These are phyloP conservation scores for Terana coerulea DNA, from an alignment of 768 basidiomycete genomes.

Conservation along the genomic window DNA sequence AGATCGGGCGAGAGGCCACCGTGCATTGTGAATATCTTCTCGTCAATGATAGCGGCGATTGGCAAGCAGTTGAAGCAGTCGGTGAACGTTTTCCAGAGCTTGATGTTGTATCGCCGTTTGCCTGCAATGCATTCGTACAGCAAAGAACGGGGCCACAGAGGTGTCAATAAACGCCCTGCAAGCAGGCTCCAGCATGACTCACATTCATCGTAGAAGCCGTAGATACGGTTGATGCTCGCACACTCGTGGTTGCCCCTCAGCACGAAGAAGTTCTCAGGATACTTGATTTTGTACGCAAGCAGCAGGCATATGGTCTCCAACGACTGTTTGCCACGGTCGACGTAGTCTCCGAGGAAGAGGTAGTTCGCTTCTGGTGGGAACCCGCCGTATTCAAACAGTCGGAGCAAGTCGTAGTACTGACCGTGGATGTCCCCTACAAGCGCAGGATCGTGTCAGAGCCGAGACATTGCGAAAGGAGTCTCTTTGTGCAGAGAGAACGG, in stretches of 20 bases:
- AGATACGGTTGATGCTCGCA: conserved; percentile 98
- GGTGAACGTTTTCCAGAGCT: conserved; percentile 99
- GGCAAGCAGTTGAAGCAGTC: conserved; percentile 99
- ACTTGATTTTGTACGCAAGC: conserved; percentile 99
- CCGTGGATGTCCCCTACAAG: conserved; percentile 97
- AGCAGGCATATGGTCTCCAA: conserved; percentile 99
- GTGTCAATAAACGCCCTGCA: neutral
- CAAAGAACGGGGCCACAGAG: neutral
- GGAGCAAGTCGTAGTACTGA: conserved; percentile 97
- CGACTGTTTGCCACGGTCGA: conserved; percentile 98
- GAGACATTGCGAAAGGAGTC: conserved; percentile 4
- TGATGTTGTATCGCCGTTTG: conserved; percentile 99
- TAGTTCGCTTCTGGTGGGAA: conserved; percentile 99
- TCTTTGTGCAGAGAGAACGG: conserved; percentile 5
- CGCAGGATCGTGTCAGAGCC: conserved; percentile 9
- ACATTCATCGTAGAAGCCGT: conserved; percentile 99
- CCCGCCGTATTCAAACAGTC: conserved; percentile 98
- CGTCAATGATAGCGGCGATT: conserved; percentile 99
- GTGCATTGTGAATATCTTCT: conserved; percentile 99
- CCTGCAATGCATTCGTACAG: conserved; percentile 45
- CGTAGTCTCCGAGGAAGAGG: conserved; percentile 99
- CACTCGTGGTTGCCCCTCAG: conserved; percentile 99
- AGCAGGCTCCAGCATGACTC: no score
- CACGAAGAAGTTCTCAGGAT: conserved; percentile 99
- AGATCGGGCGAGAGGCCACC: conserved; percentile 96